Evolutionary conservation across 2,329 filamentous ascomycete species (phyloP), one percentile per base, ranked within the genome.

Genomic region (Eutypella sp.): DNA sequence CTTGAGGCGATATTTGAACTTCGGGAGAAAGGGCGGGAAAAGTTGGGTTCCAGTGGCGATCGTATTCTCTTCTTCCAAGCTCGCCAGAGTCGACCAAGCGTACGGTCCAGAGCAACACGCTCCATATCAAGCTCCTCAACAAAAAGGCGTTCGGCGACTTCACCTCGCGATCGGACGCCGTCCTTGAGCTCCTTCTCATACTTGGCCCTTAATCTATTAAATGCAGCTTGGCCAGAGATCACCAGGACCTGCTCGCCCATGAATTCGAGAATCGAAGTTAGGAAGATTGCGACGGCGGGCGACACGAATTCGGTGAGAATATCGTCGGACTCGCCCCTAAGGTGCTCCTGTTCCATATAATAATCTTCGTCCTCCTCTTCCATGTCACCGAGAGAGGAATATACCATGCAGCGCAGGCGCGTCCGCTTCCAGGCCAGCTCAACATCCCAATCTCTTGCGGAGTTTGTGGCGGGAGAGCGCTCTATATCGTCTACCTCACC

Each of bases 331-430:
- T 75, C 74, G 40, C 75, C 71, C 31, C 82, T 79, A 10, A 92
- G 74, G 34, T 87, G 80, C 47, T 93, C 89, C 57, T 89, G 82
- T 53, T 90, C 83, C 62, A 95, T 87, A 60, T 89, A 89, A 42
- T 84, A 82, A 61, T 96, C 92, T 65, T 97, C 93, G 54, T 99
- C 93, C 55, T 97, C 91, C 68, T 99, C 93, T 66, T 99, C 95
- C 78, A 99, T 84, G 61, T 99, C 92, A 38, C 93, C 93, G 6
- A 99, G 74, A 8, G 93, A 91, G 8, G 91, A 97, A 65, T 97
- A 97, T 19, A 99, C 92, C 93, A 99, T 99, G 65, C 93, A 96
- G 49, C 93, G 82, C 58, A 99, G 71, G 45, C 93, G 82, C 0
- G 91, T 93, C 55, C 93, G 81, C 71, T 95, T 96, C 91, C 93